A percentile compares a stretch with the other conserved stretches of the same genome.
These are phyloP conservation scores for Cairneyella variabilis DNA, from an alignment of 495 filamentous ascomycete species.

Conservation along the genomic window DNA sequence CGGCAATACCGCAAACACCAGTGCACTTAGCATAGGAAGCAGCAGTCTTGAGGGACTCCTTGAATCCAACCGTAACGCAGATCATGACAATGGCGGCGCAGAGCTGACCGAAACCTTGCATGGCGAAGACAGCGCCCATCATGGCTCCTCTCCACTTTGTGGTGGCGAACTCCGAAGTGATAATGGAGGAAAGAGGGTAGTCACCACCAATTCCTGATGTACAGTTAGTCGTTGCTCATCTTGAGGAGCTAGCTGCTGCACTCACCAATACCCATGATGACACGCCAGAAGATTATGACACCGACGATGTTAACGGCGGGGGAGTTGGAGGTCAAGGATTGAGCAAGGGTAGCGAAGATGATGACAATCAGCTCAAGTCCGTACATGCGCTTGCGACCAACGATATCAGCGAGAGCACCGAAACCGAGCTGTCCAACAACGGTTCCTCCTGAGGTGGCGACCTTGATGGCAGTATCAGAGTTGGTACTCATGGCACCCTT, in stretches of 20 bases:
- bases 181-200: conserved; percentile 81
- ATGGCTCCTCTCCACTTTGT: conserved; percentile 74
- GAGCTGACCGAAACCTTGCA: conserved; percentile 79
- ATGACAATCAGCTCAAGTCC: conserved; percentile 80
- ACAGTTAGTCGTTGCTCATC: conserved; percentile 66
- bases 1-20: conserved; percentile 62
- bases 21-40: conserved; percentile 46
- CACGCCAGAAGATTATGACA: conserved; percentile 83
- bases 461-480: conserved; percentile 81
- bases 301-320: conserved; percentile 68
- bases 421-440: conserved; percentile 82
- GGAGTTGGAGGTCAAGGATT: conserved; percentile 62
- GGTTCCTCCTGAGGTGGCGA: conserved; percentile 81
- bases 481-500: conserved; percentile 53
- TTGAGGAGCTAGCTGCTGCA: not conserved
- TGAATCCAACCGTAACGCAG: conserved; percentile 68
- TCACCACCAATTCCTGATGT: conserved; percentile 79
- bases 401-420: conserved; percentile 72
- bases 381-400: conserved; percentile 76
- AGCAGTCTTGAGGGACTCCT: conserved; percentile 53
- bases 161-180: conserved; percentile 76
- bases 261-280: conserved; percentile 57
- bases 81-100: conserved; percentile 56
- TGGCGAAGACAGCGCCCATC: conserved; percentile 87
- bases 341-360: conserved; percentile 78